Evolutionary conservation across 2,329 filamentous ascomycete genomes (phyloP), one percentile per base, ranked within the genome.

Genomic region (Parasarocladium wereldwijsianum): DNA sequence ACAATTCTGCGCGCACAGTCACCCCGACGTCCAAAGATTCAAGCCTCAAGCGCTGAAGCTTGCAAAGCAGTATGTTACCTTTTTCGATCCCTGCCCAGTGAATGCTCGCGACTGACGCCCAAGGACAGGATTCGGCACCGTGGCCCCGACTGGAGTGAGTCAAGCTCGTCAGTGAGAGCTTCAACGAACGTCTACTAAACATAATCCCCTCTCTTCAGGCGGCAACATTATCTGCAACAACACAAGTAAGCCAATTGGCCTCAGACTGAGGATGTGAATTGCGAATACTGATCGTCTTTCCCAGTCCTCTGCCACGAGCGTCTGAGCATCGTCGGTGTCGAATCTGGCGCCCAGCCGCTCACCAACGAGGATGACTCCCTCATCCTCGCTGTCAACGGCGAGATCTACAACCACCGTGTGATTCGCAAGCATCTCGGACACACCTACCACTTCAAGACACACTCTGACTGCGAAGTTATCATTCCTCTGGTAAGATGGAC

Each of bases 381-480:
- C 46, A 76, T 87, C 40, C 74, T 98, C 37, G 87, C 90, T 40
- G 90, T 96, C 72, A 98, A 98, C 58, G 90, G 90, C 59, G 90
- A 98, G 57, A 98, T 98, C 54, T 98, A 98, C 70, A 98, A 98
- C 75, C 90, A 98, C 63, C 81, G 87, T 52, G 72, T 93, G 48
- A 68, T 98, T 49, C 79, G 90, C 52, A 96, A 94, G 62, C 65
- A 66, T 45, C 64, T 94, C 46, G 83, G 83, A 60, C 73, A 65
- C 36, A 70, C 76, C 21, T 94, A 94, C 59, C 77, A 86, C 57
- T 98, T 96, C 76, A 94, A 94, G 76, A 98, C 90, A 41, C 80
- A 90, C 51, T 96, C 87, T 21, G 90, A 98, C 52, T 98, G 90
- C 60, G 90, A 98, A 60, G 87, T 98, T 51, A 93, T 98, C 57